Conservation (phyloP, 495 filamentous ascomycete species). For the Aspergillus diversus region DNA sequence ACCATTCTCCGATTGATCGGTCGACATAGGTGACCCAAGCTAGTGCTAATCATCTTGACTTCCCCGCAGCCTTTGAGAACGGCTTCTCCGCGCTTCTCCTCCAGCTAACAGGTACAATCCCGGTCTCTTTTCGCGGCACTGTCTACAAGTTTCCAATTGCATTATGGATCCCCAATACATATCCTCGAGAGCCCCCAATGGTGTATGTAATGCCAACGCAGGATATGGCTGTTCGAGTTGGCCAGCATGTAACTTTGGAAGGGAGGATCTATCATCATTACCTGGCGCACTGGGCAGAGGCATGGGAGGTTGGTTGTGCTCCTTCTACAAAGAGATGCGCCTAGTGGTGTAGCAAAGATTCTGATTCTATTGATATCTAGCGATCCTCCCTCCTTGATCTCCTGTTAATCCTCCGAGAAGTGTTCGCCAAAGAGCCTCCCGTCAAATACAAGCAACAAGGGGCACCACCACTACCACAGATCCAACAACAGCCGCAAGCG, state of each 20-base stretch:
- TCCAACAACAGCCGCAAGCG: constrained; percentile 47
- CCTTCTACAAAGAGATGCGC: background rate
- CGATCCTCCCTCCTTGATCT: constrained; percentile 82
- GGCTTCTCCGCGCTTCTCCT: constrained; percentile 86
- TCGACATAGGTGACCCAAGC: background rate
- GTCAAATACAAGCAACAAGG: constrained; percentile 74
- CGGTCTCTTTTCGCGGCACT: constrained; percentile 83
- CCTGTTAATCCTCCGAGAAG: constrained; percentile 76
- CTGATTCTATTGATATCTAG: constrained; percentile 43
- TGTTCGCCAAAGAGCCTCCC: constrained; percentile 94
- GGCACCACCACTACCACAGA: constrained; percentile 33
- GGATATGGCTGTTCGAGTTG: constrained; percentile 86
- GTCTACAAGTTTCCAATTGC: constrained; percentile 90
- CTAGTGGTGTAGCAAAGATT: background rate
- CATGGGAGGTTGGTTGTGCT: constrained; percentile 78
- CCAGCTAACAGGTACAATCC: constrained; percentile 82
- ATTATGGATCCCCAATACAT: constrained; percentile 94
- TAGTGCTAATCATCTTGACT: constrained; percentile 13
- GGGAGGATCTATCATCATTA: constrained; percentile 96
- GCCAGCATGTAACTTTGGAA: constrained; percentile 94
- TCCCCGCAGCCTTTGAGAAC: constrained; percentile 75
- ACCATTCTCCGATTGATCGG: background rate
- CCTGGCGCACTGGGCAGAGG: constrained; percentile 82
- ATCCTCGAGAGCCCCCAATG: constrained; percentile 83
- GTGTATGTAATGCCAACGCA: constrained; percentile 86